Base-by-base conservation (phyloP, 106 monocot genomes). In the Posidonia australis region DNA sequence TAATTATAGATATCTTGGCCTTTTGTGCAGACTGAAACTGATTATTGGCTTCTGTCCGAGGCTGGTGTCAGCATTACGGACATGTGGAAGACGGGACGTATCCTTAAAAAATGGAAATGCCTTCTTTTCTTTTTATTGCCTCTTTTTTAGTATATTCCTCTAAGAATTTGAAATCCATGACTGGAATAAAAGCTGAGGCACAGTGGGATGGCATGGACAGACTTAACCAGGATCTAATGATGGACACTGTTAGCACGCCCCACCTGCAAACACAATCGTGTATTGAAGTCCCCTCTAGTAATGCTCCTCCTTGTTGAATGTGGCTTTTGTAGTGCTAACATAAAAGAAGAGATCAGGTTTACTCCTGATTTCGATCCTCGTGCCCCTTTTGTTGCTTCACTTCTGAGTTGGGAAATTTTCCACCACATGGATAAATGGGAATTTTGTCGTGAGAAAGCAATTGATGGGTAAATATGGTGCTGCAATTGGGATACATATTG, bases 21-120 rank as follows among this genome's bases (percentile, higher is more conserved):
- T 67, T 9, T 54, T 64, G 49, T 72, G 72, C 77, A 87, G 87
- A 70, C 75, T 14, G 75, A 83, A 65, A 72, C 80, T 48, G 83
- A 83, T 78, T 87, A 83, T 69, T 83, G 83, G 83, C 83, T 87
- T 72, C 70, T 78, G 48, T 80, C 80, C 13, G 80, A 83, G 62
- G 59, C 72, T 30, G 80, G 71, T 7, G 74, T 87, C 53, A 80
- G 80, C 72, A 78, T 83, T 23, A 75, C 80, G 31, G 83, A 87
- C 54, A 74, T 83, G 72, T 80, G 84, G 84, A 76, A 64, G 32
- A 63, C 77, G 36, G 66, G 74, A 44, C 68, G 84, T 77, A 80
- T 77, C 77, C 80, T 78, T 66, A 21, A n/a, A 28, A 46, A 65
- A 5, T 44, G 2, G 16, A 3, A n/a, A 31, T 60, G 17, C 44